Evolutionary conservation across 176 grass and related monocot genomes (phyloP), one percentile per base, ranked within the genome.

Genomic region (Avena atlantica): DNA sequence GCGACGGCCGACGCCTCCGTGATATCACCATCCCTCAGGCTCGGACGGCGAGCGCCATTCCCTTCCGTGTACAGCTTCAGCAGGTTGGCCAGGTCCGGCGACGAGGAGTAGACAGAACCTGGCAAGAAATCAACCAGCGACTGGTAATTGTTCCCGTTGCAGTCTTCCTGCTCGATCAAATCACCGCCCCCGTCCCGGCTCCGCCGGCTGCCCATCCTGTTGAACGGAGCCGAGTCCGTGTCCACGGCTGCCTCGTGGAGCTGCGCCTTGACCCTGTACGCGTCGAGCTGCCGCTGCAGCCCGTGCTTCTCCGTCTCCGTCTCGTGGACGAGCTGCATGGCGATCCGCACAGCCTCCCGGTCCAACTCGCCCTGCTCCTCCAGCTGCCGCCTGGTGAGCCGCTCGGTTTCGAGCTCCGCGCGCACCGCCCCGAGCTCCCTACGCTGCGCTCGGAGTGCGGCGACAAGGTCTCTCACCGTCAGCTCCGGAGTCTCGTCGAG

Each of bases 251-350:
- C 21, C 1, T 56, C 66, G 66, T 42, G 11, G 37, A 91, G 85
- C 68, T 81, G 58, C 12, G 81, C 81, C 75, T 23, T 74, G 57
- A 83, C 85, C 75, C 66, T 81, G 89, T 2, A 84, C 11, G 89
- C 85, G 58, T 87, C 76, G 15, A 87, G 85, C 85, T 87, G 81
- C 50, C 59, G 75, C 76, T 84, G 89, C 50, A 91, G 75, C 1
- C 15, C 81, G 50, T 80, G 59, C 89, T 87, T 91, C 85, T 84
- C 81, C 58, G 81, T 68, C 81, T 91, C 85, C 48, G 76, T 29
- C 81, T 91, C 81, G 76, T 91, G 85, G 20, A 87, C 81, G 24
- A 91, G 89, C 81, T 84, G 68, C 85, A 91, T 87, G 81, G 89
- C 89, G 14, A 91, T 47, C 34, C 89, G 74, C 85, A 76, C 89